phyloP scores from a whole-genome alignment of 1,284 basidiomycete species.

The Marasmius oreades region DNA sequence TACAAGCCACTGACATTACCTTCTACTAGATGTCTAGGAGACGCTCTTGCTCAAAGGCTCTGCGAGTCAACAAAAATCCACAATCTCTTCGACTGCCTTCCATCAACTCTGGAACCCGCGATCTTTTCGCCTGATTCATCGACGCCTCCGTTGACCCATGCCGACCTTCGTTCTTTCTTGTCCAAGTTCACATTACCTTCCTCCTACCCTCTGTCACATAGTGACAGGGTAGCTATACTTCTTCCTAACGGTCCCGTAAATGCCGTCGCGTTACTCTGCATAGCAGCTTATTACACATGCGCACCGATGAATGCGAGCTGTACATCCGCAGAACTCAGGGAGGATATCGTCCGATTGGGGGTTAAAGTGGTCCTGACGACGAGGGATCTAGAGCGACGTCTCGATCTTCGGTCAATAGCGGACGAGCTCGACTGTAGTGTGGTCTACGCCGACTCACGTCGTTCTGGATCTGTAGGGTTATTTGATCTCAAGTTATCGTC shows the following conservation, averaged over 20 bases:
- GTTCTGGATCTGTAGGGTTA: conserved; percentile 32
- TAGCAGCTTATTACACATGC: conserved; percentile 38
- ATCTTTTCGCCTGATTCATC: conserved; percentile 26
- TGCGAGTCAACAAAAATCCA: conserved; percentile 22
- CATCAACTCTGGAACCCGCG: conserved; percentile 27
- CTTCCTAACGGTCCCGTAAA: conserved; percentile 41
- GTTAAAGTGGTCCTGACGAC: conserved; percentile 37
- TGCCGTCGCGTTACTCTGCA: conserved; percentile 36
- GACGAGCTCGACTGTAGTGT: conserved; percentile 32
- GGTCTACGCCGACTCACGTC: conserved; percentile 28
- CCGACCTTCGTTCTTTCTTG: conserved; percentile 30
- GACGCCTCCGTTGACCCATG: conserved; percentile 21
- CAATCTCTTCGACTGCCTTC: conserved; percentile 35
- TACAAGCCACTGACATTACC: conserved; percentile 15
- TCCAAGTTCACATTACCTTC: conserved; percentile 32
- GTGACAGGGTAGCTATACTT: conserved; percentile 33
- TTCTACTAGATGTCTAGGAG: conserved; percentile 30
- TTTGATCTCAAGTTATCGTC: conserved; percentile 34
- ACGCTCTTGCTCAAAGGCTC: conserved; percentile 27
- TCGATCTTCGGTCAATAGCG: conserved; percentile 28
- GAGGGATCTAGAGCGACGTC: conserved; percentile 31
- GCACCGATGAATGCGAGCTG: conserved; percentile 41
- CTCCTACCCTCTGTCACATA: conserved; percentile 6
- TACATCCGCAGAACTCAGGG: conserved; percentile 36
- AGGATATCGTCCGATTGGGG: conserved; percentile 34